Evolutionary conservation across 345 rosid genomes (phyloP).

Genomic region (Sonneratia caseolaris): DNA sequence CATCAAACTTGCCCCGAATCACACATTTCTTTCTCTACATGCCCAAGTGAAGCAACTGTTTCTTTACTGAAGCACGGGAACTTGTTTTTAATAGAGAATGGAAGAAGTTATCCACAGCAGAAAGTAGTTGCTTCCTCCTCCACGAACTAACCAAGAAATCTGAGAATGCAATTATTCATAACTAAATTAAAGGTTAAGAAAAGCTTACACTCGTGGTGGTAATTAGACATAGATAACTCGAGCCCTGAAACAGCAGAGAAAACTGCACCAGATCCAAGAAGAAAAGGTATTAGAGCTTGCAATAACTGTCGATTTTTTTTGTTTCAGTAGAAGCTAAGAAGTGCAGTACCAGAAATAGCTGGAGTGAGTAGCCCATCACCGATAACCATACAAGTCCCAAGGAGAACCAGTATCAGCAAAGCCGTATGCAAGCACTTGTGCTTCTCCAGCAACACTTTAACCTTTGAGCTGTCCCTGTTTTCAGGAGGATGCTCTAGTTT

Average conservation of each 20-base stretch:
- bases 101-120: neutral
- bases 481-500: constrained; percentile 11
- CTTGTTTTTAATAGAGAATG: neutral
- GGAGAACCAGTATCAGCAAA: constrained; percentile 15
- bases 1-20: neutral
- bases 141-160: neutral
- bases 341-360: constrained; percentile 13
- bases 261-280: constrained; percentile 30
- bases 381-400: constrained; percentile 21
- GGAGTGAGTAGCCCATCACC: constrained; percentile 20
- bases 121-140: neutral
- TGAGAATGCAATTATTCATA: neutral
- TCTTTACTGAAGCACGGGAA: too few relatives aligned
- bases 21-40: neutral
- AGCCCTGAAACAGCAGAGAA: constrained; percentile 98
- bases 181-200: neutral
- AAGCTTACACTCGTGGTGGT: constrained; percentile 81
- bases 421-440: constrained; percentile 12
- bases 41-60: neutral
- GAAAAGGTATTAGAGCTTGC: constrained; percentile 1
- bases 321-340: neutral
- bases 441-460: constrained; percentile 12
- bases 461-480: constrained; percentile 2
- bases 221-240: constrained; percentile 82
- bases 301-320: neutral